A percentile compares a stretch with the other conserved stretches of the same genome.
Evolutionary conservation across 2,329 filamentous ascomycete genomes (phyloP).

Genomic region (Aspergillus sp.): DNA sequence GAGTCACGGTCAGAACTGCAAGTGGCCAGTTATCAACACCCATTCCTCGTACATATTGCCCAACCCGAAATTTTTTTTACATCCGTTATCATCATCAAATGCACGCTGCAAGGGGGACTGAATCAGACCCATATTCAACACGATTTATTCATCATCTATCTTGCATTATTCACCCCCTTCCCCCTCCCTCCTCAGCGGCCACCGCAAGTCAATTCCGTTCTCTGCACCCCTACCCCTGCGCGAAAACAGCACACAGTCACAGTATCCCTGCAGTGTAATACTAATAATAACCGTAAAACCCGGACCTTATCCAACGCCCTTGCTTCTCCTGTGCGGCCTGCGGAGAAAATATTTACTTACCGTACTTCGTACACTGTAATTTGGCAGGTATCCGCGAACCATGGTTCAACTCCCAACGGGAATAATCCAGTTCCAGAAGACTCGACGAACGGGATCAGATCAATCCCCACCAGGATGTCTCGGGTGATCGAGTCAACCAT

Average conservation of each 20-base stretch:
- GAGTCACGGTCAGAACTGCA: background rate
- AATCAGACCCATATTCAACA: background rate
- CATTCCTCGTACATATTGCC: no score
- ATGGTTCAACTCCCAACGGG: constrained; percentile 15
- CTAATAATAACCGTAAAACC: background rate
- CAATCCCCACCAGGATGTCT: background rate
- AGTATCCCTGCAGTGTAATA: constrained; percentile 1
- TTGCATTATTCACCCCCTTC: background rate
- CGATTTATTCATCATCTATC: background rate
- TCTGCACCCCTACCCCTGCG: background rate
- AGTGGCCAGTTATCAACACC: no score
- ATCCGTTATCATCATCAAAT: background rate
- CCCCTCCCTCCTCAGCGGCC: background rate
- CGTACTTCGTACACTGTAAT: background rate
- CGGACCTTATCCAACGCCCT: constrained; percentile 1
- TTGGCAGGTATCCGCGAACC: constrained; percentile 6
- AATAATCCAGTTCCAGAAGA: constrained; percentile 16
- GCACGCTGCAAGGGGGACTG: constrained; percentile 5
- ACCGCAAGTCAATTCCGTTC: background rate
- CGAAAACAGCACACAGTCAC: background rate
- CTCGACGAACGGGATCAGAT: constrained; percentile 3
- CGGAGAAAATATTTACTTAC: no score
- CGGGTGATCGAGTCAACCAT: background rate
- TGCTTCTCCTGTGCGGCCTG: background rate
- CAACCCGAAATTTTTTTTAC: background rate